These are phyloP conservation scores for Pseudogymnoascus verrucosus DNA, from an alignment of 2,329 filamentous ascomycete species.

Conservation along the genomic window DNA sequence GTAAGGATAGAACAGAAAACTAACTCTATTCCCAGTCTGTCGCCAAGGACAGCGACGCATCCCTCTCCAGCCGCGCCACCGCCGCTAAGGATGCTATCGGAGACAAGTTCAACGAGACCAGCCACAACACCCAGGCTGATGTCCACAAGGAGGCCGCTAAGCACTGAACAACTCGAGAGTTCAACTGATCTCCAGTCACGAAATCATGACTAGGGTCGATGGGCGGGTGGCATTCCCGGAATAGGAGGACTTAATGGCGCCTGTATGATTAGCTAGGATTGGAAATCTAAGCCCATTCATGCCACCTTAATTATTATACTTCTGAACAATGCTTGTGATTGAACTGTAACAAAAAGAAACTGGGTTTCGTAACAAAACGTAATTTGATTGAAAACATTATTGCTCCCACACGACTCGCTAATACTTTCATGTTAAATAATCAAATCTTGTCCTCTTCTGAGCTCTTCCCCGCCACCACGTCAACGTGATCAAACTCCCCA, in stretches of 20 bases:
- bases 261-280: slow-evolving; percentile 4
- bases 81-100: slow-evolving; percentile 42
- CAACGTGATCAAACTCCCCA: not conserved
- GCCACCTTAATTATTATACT: not conserved
- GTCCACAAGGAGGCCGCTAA: slow-evolving; percentile 37
- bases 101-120: slow-evolving; percentile 46
- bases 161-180: slow-evolving; percentile 11
- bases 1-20: not conserved
- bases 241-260: not conserved
- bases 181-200: not conserved
- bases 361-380: not conserved
- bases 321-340: not conserved
- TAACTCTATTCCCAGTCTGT: slow-evolving; percentile 26
- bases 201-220: slow-evolving; percentile 5
- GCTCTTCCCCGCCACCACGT: not conserved
- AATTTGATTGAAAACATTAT: not conserved
- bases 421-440: not conserved
- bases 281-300: slow-evolving; percentile 5
- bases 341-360: not conserved
- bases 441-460: not conserved
- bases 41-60: slow-evolving; percentile 43
- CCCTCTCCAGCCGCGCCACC: slow-evolving; percentile 36
- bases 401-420: not conserved
- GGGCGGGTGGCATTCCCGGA: slow-evolving; percentile 3
- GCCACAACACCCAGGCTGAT: slow-evolving; percentile 41